Conservation (phyloP, 2,329 filamentous ascomycete genomes). For the Gaeumannomyces tritici region DNA sequence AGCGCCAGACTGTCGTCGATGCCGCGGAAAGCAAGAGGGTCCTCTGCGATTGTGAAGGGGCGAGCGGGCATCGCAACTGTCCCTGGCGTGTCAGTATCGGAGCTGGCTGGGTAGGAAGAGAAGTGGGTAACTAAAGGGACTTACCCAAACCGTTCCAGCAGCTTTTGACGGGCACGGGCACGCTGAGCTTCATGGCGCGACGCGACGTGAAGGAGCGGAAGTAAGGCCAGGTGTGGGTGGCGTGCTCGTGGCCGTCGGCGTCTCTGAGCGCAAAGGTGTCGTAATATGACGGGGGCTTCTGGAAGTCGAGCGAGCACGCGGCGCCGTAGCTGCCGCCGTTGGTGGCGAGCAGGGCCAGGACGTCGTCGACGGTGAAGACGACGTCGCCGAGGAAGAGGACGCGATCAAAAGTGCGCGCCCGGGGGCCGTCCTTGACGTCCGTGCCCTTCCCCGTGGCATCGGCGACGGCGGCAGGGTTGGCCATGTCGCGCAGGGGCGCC, state of each 20-base stretch:
- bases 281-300: conserved; percentile 42
- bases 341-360: conserved; percentile 43
- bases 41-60: conserved; percentile 6
- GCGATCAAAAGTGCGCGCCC: conserved; percentile 35
- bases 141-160: conserved; percentile 59
- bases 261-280: conserved; percentile 54
- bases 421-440: conserved; percentile 13
- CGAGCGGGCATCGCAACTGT: conserved; percentile 3
- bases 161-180: conserved; percentile 48
- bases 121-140: conserved; percentile 14
- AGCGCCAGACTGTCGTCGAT: conserved; percentile 51
- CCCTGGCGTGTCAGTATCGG: background rate
- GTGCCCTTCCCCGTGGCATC: background rate
- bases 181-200: conserved; percentile 35
- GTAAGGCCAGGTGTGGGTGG: conserved; percentile 49
- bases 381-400: conserved; percentile 54
- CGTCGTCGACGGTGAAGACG: conserved; percentile 37
- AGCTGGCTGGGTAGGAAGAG: background rate
- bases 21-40: conserved; percentile 49
- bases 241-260: conserved; percentile 37
- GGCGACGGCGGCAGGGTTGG: background rate
- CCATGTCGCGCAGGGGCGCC: conserved; percentile 43
- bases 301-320: conserved; percentile 52
- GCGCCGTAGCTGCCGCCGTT: conserved; percentile 46
- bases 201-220: conserved; percentile 34